Percentiles rank a stretch among this genome's conserved stretches.
phyloP scores from a whole-genome alignment of 1,284 basidiomycete species.

The Puccinia novopanici region DNA sequence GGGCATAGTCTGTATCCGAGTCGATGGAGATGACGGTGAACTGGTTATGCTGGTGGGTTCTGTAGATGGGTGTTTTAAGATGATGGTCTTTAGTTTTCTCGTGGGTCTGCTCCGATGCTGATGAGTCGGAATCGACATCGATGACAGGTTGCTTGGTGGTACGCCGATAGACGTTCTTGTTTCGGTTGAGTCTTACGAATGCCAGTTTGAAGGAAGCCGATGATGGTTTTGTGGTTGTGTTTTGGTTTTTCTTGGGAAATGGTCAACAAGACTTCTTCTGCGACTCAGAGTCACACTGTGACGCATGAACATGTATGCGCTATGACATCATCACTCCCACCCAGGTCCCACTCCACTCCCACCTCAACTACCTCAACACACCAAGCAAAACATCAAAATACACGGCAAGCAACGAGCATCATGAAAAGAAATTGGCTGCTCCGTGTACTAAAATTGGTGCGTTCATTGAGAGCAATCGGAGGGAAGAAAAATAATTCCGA shows the following conservation, averaged over 20 bases:
- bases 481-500: no score
- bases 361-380: no score
- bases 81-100: no score
- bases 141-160: not conserved
- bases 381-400: no score
- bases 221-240: not conserved
- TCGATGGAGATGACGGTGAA: conserved; percentile 1
- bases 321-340: no score
- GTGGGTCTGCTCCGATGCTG: not conserved
- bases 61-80: not conserved
- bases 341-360: no score
- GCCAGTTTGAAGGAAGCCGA: conserved; percentile 1
- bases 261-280: not conserved
- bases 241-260: not conserved
- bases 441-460: no score
- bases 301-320: no score
- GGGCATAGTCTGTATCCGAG: not conserved
- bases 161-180: conserved; percentile 26
- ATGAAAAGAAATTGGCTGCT: no score
- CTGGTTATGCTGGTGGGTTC: not conserved
- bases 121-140: conserved; percentile 14
- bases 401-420: no score
- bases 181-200: conserved; percentile 19
- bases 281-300: no score
- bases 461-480: no score